Evolutionary conservation across 345 rosid genomes (phyloP).

Genomic region (Murraya paniculata): DNA sequence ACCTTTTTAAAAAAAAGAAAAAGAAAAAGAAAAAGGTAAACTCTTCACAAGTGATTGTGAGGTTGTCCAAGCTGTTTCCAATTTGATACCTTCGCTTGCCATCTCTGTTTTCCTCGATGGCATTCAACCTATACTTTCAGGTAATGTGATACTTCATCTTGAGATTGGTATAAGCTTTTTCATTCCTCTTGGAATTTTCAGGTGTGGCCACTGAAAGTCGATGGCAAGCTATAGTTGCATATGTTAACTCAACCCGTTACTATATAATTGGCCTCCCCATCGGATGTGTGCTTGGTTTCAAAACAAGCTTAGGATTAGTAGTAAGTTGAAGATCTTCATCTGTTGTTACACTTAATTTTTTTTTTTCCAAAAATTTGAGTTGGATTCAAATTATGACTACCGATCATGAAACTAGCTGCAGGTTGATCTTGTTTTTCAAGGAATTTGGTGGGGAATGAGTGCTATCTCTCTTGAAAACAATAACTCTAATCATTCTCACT

Average conservation of each 20-base stretch:
- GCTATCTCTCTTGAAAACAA: constrained; percentile 63
- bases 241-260: constrained; percentile 68
- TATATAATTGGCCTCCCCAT: constrained; percentile 84
- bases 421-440: constrained; percentile 15
- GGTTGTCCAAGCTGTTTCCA: constrained; percentile 56
- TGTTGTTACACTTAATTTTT: background rate
- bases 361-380: background rate
- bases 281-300: constrained; percentile 85
- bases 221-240: constrained; percentile 93
- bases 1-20: no score
- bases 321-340: constrained; percentile 37
- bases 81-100: constrained; percentile 69
- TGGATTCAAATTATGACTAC: background rate
- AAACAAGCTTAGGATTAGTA: constrained; percentile 70
- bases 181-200: background rate
- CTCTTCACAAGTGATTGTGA: constrained; percentile 62
- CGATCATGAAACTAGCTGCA: background rate
- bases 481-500: constrained; percentile 58
- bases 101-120: constrained; percentile 79
- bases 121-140: constrained; percentile 91
- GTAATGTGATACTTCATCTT: constrained; percentile 15
- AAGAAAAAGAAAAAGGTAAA: no score
- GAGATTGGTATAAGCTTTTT: background rate
- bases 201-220: constrained; percentile 98
- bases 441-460: constrained; percentile 95